Evolutionary conservation across 2,329 filamentous ascomycete species (phyloP).

Genomic region (Phialophora chinensis): DNA sequence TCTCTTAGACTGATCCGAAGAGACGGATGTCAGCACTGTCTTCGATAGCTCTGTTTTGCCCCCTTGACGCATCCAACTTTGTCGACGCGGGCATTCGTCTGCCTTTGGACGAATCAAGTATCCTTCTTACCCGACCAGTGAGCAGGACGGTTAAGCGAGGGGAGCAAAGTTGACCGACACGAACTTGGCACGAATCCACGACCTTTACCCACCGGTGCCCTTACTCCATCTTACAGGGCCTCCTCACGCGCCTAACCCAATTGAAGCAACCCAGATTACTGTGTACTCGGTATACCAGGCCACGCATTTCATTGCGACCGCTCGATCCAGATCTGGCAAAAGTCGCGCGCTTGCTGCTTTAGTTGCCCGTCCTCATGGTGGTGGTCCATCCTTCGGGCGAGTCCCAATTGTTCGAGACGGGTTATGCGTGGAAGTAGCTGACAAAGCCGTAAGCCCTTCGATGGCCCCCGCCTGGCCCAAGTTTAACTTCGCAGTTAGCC

Average conservation of each 20-base stretch:
- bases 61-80: slow-evolving; percentile 14
- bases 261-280: not conserved
- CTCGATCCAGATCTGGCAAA: slow-evolving; percentile 11
- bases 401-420: not conserved
- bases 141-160: slow-evolving; percentile 7
- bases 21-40: slow-evolving; percentile 28
- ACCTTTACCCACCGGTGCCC: slow-evolving; percentile 1
- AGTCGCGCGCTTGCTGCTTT: slow-evolving; percentile 16
- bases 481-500: slow-evolving; percentile 14
- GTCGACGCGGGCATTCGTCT: not conserved
- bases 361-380: not conserved
- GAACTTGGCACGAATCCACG: slow-evolving; percentile 4
- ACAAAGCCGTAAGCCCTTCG: slow-evolving; percentile 26
- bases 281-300: slow-evolving; percentile 1
- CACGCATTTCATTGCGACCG: not conserved
- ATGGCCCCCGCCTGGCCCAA: slow-evolving; percentile 8
- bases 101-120: slow-evolving; percentile 1
- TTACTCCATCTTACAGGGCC: slow-evolving; percentile 4
- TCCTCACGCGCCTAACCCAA: not conserved
- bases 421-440: slow-evolving; percentile 12
- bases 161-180: slow-evolving; percentile 6
- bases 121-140: slow-evolving; percentile 15
- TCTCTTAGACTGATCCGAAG: slow-evolving; percentile 12
- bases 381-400: slow-evolving; percentile 4
- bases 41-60: slow-evolving; percentile 27